phyloP scores from a whole-genome alignment of 1,284 basidiomycete species.

The Apiotrichum mycotoxinovorans region DNA sequence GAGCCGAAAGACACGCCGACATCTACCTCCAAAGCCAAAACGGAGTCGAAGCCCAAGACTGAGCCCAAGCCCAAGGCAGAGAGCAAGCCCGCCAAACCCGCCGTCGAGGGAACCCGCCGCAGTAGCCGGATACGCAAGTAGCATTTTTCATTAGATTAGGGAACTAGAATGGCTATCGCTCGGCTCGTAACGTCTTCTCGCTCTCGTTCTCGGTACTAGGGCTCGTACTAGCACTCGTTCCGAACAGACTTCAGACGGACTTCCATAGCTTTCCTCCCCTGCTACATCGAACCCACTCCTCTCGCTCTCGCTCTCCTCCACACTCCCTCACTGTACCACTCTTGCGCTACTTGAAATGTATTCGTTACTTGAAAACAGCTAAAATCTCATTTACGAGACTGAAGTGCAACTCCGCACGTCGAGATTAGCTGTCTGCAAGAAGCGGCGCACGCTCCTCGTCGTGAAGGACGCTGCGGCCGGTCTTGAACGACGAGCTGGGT shows the following conservation, averaged over 20 bases:
- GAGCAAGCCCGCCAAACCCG: conserved; percentile 9
- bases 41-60: background rate
- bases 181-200: background rate
- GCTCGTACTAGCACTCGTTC: background rate
- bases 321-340: background rate
- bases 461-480: conserved; percentile 56
- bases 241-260: background rate
- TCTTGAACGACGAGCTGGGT: conserved; percentile 42
- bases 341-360: background rate
- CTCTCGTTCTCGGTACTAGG: background rate
- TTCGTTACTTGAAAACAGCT: background rate
- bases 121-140: conserved; percentile 12
- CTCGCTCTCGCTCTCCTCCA: background rate
- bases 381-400: too few species aligned
- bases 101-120: conserved; percentile 10
- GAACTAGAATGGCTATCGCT: background rate
- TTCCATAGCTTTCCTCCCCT: too few species aligned
- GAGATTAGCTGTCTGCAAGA: conserved; percentile 27
- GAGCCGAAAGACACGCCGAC: background rate
- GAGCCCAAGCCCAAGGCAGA: conserved; percentile 5
- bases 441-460: conserved; percentile 86
- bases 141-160: background rate
- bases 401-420: background rate
- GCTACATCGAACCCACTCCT: background rate
- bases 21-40: background rate